These are phyloP conservation scores for Chlorencoelia australis DNA, from an alignment of 2,329 filamentous ascomycete species.

Conservation along the genomic window DNA sequence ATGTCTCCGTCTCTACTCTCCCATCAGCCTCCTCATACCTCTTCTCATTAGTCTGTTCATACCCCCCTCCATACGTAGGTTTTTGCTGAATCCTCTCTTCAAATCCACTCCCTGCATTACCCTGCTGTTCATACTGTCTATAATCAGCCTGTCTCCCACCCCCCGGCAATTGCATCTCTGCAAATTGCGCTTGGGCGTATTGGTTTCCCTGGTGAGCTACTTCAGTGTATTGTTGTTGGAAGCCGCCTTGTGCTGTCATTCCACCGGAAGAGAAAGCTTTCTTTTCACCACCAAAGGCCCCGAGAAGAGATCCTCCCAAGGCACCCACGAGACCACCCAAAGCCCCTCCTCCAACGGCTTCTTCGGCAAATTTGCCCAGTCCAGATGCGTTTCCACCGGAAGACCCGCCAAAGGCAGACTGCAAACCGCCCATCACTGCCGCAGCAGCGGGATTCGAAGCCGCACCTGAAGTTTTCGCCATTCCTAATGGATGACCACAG, in stretches of 20 bases:
- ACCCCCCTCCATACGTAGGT: constrained; percentile 42
- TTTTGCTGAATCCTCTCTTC: constrained; percentile 47
- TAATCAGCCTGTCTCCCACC: constrained; percentile 51
- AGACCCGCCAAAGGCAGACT: constrained; percentile 33
- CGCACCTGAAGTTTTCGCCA: constrained; percentile 55
- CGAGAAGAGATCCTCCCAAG: constrained; percentile 55
- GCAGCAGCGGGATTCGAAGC: constrained; percentile 30
- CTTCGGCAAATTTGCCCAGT: constrained; percentile 42
- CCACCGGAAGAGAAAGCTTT: constrained; percentile 41
- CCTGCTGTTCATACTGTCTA: constrained; percentile 43
- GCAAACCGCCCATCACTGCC: constrained; percentile 47
- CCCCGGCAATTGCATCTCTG: constrained; percentile 45
- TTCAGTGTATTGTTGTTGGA: constrained; percentile 50
- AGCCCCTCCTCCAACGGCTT: constrained; percentile 53
- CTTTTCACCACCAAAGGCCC: constrained; percentile 39
- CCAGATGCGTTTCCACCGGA: constrained; percentile 16
- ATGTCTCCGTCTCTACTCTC: constrained; percentile 21
- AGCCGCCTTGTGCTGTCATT: constrained; percentile 49
- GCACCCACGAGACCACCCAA: constrained; percentile 63
- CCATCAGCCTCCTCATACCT: constrained; percentile 33
- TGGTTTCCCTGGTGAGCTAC: constrained; percentile 40
- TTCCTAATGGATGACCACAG: constrained; percentile 61
- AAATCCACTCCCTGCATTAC: constrained; percentile 40
- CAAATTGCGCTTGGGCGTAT: constrained; percentile 27
- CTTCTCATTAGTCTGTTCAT: constrained; percentile 48